Percentiles rank a stretch among this genome's conserved stretches.
Conservation (phyloP, 306 rosid genomes). For the Castanopsis chinensis region DNA sequence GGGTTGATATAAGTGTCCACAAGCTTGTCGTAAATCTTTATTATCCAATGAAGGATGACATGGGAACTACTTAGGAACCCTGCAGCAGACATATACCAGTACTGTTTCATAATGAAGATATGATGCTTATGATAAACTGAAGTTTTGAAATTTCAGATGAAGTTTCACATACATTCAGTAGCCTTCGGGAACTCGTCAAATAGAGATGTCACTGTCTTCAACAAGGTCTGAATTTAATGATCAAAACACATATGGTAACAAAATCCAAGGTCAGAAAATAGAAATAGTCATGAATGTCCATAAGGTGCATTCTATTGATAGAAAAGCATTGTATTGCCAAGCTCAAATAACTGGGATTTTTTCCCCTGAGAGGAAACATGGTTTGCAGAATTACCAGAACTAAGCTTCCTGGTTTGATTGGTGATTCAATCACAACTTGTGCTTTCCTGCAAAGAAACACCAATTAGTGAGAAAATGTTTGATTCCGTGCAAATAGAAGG, state of each 20-base stretch:
- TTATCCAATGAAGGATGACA: conserved; percentile 39
- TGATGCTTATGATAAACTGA: not conserved
- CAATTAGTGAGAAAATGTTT: conserved; percentile 24
- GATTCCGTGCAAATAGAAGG: not conserved
- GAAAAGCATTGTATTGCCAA: not conserved
- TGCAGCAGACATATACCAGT: conserved; percentile 27
- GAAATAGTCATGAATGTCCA: not conserved
- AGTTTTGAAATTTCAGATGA: not conserved
- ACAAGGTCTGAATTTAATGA: conserved; percentile 42
- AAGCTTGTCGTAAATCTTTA: conserved; percentile 35
- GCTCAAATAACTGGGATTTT: not conserved
- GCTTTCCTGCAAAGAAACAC: conserved; percentile 52
- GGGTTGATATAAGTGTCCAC: conserved; percentile 39
- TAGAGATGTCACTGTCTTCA: conserved; percentile 53
- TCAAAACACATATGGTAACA: conserved; percentile 12
- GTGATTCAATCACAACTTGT: conserved; percentile 72
- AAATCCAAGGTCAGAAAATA: not conserved
- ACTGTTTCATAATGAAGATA: not conserved
- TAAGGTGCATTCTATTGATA: not conserved
- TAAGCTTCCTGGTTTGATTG: conserved; percentile 71
- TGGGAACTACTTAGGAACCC: conserved; percentile 69
- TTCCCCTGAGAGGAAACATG: not conserved
- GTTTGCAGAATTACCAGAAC: conserved; percentile 55
- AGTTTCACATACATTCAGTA: conserved; percentile 51
- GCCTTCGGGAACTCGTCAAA: conserved; percentile 63